Conservation (phyloP, 441 rosid genomes). For the Gossypium gossypioides region DNA sequence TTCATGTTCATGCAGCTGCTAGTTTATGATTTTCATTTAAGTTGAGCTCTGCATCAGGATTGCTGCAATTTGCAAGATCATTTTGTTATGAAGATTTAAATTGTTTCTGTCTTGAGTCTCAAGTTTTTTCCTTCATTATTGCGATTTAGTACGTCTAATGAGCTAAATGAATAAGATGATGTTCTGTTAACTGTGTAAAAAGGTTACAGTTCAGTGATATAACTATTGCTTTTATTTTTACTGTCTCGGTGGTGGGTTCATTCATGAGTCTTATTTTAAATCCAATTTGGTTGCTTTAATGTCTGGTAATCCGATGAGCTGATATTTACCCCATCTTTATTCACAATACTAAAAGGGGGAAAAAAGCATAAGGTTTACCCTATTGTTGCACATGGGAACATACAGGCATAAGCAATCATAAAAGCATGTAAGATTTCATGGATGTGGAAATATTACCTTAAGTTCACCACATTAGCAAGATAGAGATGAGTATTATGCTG, state of each 20-base stretch:
- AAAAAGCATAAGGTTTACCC: not conserved
- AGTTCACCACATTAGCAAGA: constrained; percentile 77
- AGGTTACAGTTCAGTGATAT: not conserved
- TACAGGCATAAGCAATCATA: not conserved
- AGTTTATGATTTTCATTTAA: not conserved
- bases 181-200: not conserved
- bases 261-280: not conserved
- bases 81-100: not conserved
- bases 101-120: not conserved
- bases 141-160: not conserved
- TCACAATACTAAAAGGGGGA: not conserved
- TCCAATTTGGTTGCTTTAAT: not conserved
- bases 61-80: not conserved
- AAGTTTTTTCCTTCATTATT: not conserved
- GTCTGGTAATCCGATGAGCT: not conserved
- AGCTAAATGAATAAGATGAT: not conserved
- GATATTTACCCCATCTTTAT: not conserved
- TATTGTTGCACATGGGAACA: not conserved
- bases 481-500: constrained; percentile 82
- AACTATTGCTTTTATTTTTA: not conserved
- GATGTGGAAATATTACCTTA: constrained; percentile 44
- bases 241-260: not conserved
- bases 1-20: not conserved
- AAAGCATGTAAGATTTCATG: not conserved
- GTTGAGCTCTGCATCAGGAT: not conserved